These are phyloP conservation scores for Amylocystis lapponica DNA, from an alignment of 768 basidiomycete species.

Conservation along the genomic window DNA sequence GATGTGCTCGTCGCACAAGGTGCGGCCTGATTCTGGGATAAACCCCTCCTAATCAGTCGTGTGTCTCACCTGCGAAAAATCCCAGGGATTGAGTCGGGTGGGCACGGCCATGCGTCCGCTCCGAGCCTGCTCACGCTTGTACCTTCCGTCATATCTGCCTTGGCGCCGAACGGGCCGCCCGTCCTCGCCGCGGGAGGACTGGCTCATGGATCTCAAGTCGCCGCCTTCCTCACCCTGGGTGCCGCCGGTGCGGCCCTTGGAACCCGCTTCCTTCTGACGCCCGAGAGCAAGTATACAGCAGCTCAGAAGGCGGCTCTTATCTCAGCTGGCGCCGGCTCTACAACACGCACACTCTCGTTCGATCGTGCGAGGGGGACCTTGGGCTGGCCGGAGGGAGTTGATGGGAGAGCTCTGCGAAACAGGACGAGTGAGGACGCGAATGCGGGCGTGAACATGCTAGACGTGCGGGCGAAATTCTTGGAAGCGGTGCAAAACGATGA, in stretches of 20 bases:
- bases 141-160: constrained; percentile 43
- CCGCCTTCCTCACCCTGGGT: constrained; percentile 59
- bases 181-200: constrained; percentile 79
- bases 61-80: too few relatives aligned
- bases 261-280: constrained; percentile 68
- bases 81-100: constrained; percentile 74
- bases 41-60: neutral
- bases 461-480: constrained; percentile 38
- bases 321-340: constrained; percentile 17
- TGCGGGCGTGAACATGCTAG: constrained; percentile 37
- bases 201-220: constrained; percentile 56
- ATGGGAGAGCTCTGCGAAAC: constrained; percentile 49
- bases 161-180: constrained; percentile 40
- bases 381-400: constrained; percentile 30
- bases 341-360: constrained; percentile 28
- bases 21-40: constrained; percentile 19
- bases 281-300: constrained; percentile 44
- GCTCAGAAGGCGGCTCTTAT: constrained; percentile 29
- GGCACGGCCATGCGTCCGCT: constrained; percentile 58
- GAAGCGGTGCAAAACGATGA: constrained; percentile 42
- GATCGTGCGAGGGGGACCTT: constrained; percentile 27
- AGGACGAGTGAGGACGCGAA: constrained; percentile 54
- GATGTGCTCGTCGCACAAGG: constrained; percentile 82
- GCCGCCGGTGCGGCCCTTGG: constrained; percentile 66
- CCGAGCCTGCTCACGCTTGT: constrained; percentile 58